These are phyloP conservation scores for Colletotrichum destructivum DNA, from an alignment of 2,329 filamentous ascomycete genomes.

Conservation along the genomic window DNA sequence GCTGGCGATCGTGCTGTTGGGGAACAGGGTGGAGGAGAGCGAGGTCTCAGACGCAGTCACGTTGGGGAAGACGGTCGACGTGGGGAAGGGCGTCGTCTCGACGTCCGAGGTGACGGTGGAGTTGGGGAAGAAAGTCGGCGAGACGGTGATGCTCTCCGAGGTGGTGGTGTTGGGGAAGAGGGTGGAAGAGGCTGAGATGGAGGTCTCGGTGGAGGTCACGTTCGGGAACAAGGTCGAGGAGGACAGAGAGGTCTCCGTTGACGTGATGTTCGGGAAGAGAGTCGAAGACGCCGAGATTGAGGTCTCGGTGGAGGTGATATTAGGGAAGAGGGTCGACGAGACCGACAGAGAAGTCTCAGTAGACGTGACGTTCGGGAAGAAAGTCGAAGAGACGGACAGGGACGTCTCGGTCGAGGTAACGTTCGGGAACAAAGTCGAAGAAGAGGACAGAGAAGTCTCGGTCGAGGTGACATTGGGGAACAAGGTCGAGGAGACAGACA, in stretches of 20 bases:
- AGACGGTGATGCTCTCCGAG: not conserved
- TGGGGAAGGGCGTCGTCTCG: not conserved
- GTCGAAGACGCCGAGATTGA: not conserved
- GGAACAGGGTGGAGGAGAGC: not conserved
- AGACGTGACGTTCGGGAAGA: conserved; percentile 26
- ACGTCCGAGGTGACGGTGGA: no score
- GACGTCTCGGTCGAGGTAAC: conserved; percentile 1
- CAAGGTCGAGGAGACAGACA: not conserved
- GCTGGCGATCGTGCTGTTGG: not conserved
- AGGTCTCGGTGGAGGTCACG: conserved; percentile 8
- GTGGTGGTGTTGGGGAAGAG: conserved; percentile 8
- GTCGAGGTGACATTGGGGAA: conserved; percentile 16
- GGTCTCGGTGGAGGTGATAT: conserved; percentile 1
- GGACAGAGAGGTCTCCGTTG: not conserved
- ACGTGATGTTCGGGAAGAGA: conserved; percentile 20
- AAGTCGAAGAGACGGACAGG: conserved; percentile 1
- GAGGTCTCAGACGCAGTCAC: conserved; percentile 13
- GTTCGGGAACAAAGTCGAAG: conserved; percentile 19
- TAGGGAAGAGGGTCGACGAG: conserved; percentile 28
- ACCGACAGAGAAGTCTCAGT: not conserved
- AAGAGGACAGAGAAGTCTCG: not conserved
- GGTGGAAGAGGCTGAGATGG: not conserved
- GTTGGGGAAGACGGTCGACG: conserved; percentile 29
- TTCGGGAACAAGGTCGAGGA: conserved; percentile 27
- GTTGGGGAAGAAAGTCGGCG: conserved; percentile 13